Conservation (phyloP, 2,329 filamentous ascomycete genomes). For the Penicillium glabrum region DNA sequence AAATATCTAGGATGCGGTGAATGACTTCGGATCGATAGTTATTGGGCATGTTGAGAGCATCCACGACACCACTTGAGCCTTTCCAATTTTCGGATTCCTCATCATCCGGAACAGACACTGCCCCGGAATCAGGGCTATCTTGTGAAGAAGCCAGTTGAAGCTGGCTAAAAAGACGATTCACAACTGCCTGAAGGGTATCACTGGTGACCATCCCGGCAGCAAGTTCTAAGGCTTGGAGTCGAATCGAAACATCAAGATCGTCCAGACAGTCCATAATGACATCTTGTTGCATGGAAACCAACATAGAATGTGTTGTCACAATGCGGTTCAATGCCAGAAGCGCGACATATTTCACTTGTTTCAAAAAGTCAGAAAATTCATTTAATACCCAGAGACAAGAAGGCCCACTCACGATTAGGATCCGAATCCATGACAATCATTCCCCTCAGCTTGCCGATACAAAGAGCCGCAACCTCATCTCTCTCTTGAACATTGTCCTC, state of each 20-base stretch:
- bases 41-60: conserved; percentile 64
- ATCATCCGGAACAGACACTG: conserved; percentile 19
- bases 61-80: conserved; percentile 36
- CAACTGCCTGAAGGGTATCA: conserved; percentile 79
- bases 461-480: conserved; percentile 88
- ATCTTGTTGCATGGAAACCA: conserved; percentile 91
- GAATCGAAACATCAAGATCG: conserved; percentile 92
- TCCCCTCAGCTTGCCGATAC: conserved; percentile 86
- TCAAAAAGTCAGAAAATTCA: neutral
- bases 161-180: conserved; percentile 84
- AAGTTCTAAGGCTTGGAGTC: conserved; percentile 85
- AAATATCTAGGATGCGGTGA: conserved; percentile 80
- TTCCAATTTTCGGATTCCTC: neutral
- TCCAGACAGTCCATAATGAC: conserved; percentile 96
- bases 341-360: conserved; percentile 90
- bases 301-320: conserved; percentile 78
- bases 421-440: conserved; percentile 95
- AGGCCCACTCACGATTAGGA: conserved; percentile 79
- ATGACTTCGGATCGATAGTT: conserved; percentile 86
- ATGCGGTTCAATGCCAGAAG: conserved; percentile 95
- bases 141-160: conserved; percentile 62
- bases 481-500: conserved; percentile 76
- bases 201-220: conserved; percentile 91
- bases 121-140: conserved; percentile 31
- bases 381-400: neutral